Conservation (phyloP, 208 protist species). For the Trypanosoma vivax region DNA sequence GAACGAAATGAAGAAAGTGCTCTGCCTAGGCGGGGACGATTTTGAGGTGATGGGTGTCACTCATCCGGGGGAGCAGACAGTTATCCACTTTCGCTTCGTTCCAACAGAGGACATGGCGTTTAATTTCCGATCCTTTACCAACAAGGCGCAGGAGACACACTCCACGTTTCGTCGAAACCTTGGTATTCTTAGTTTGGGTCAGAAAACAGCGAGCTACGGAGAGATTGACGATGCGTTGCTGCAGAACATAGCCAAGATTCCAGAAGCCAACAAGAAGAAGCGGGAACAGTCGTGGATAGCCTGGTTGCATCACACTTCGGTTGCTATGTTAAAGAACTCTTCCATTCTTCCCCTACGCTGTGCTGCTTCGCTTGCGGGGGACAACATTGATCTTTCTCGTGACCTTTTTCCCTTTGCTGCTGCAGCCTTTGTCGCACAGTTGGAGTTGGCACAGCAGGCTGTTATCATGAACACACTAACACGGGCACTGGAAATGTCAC, state of each 20-base stretch:
- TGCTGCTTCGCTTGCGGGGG: slow-evolving; percentile 37
- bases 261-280: slow-evolving; percentile 68
- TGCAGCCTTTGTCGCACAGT: slow-evolving; percentile 49
- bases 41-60: slow-evolving; percentile 57
- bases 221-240: slow-evolving; percentile 45
- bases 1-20: slow-evolving; percentile 55
- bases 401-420: slow-evolving; percentile 86
- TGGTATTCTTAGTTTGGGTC: slow-evolving; percentile 76
- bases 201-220: slow-evolving; percentile 36
- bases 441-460: slow-evolving; percentile 27
- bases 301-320: slow-evolving; percentile 78
- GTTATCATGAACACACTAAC: slow-evolving; percentile 73
- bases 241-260: slow-evolving; percentile 52
- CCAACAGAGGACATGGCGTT: slow-evolving; percentile 33
- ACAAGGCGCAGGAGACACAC: slow-evolving; percentile 70
- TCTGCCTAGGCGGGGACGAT: slow-evolving; percentile 34
- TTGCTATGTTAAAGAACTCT: slow-evolving; percentile 68
- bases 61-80: slow-evolving; percentile 61
- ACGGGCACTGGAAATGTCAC: slow-evolving; percentile 48
- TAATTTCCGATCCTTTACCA: slow-evolving; percentile 70
- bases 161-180: slow-evolving; percentile 78
- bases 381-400: slow-evolving; percentile 67
- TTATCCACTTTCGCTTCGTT: slow-evolving; percentile 70
- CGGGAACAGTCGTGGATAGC: slow-evolving; percentile 87
- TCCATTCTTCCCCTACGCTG: slow-evolving; percentile 70